phyloP scores from a whole-genome alignment of 257 asterid species.

The Scutellaria baicalensis region DNA sequence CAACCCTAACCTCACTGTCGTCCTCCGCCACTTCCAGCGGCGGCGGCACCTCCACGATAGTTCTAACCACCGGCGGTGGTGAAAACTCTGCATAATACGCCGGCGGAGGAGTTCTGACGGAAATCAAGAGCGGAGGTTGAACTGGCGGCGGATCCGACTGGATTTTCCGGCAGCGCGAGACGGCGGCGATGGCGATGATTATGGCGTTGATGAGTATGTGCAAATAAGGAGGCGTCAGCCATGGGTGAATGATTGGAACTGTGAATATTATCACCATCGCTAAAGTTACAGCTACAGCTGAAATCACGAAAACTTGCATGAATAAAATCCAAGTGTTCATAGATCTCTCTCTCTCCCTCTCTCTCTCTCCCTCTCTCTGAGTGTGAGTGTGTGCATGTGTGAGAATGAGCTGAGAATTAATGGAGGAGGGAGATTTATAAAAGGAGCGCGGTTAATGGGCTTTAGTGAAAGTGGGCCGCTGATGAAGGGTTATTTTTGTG shows the following conservation, averaged over 20 bases:
- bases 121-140: conserved; percentile 2
- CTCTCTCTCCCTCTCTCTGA: not conserved
- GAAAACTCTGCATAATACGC: conserved; percentile 3
- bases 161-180: conserved; percentile 31
- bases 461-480: too few species aligned
- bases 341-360: not conserved
- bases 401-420: too few species aligned
- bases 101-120: conserved; percentile 28
- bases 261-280: conserved; percentile 19
- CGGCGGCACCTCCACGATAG: not conserved
- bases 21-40: conserved; percentile 5
- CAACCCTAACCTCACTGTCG: conserved; percentile 9
- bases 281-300: conserved; percentile 32
- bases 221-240: conserved; percentile 55
- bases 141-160: conserved; percentile 9
- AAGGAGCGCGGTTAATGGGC: too few species aligned
- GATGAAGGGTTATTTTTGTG: too few species aligned
- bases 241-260: conserved; percentile 23
- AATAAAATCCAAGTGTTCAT: conserved; percentile 14
- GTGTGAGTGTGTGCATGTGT: too few species aligned
- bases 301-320: conserved; percentile 28
- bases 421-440: too few species aligned
- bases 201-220: conserved; percentile 46
- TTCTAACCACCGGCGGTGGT: conserved; percentile 4
- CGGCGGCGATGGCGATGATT: conserved; percentile 42